Evolutionary conservation across 2,329 filamentous ascomycete species (phyloP).

Genomic region (Penicillium sclerotiorum): DNA sequence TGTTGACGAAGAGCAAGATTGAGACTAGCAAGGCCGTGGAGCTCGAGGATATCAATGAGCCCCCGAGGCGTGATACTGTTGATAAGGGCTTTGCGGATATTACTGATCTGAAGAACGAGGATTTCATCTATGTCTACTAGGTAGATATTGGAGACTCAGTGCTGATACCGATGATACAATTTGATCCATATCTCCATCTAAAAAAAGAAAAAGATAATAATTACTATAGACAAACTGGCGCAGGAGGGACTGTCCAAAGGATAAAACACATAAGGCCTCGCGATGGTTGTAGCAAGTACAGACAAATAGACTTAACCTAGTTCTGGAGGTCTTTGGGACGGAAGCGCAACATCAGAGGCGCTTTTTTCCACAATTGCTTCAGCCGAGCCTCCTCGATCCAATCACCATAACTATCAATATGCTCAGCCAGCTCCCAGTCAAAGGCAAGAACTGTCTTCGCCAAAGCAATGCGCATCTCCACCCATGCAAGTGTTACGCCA

Average conservation of each 20-base stretch:
- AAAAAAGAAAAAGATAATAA: too few relatives aligned
- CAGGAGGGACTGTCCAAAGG: too few relatives aligned
- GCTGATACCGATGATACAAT: too few relatives aligned
- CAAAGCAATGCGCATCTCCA: neutral
- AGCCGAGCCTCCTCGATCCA: neutral
- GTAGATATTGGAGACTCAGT: too few relatives aligned
- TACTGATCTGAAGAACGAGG: conserved; percentile 15
- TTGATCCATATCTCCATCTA: too few relatives aligned
- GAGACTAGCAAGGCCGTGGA: neutral
- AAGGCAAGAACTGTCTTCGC: neutral
- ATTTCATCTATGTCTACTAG: conserved; percentile 17
- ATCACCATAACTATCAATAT: neutral
- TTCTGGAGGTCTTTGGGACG: too few relatives aligned
- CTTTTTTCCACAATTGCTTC: neutral
- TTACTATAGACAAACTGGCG: too few relatives aligned
- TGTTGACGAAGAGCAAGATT: conserved; percentile 30
- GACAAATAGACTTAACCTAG: too few relatives aligned
- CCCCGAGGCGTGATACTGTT: neutral
- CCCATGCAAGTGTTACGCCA: neutral
- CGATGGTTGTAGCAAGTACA: too few relatives aligned
- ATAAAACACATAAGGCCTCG: too few relatives aligned
- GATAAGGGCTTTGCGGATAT: conserved; percentile 15
- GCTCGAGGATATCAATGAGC: neutral
- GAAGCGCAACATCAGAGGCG: neutral
- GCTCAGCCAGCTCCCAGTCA: neutral